Conservation (phyloP, 768 basidiomycete genomes). For the Rhizopogon vesiculosus region DNA sequence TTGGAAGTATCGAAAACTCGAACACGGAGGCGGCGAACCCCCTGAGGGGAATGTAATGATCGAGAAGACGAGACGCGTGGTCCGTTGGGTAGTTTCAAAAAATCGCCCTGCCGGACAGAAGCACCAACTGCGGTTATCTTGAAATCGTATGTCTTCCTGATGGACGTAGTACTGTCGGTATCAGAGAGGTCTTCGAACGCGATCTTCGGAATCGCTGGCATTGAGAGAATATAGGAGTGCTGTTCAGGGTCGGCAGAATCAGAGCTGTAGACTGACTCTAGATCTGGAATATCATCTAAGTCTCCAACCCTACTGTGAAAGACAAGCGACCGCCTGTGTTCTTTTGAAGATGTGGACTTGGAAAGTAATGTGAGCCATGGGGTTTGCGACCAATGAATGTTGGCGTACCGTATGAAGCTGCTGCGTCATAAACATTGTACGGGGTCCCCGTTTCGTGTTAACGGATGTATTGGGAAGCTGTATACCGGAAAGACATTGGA, state of each 20-base stretch:
- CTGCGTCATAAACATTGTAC: neutral
- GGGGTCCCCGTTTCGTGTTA: neutral
- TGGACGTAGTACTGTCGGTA: neutral
- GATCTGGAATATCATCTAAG: slow-evolving; percentile 1
- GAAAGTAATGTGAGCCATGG: neutral
- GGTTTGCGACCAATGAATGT: neutral
- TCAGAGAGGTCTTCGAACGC: slow-evolving; percentile 11
- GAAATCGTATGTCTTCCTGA: slow-evolving; percentile 5
- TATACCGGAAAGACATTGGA: neutral
- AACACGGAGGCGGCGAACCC: neutral
- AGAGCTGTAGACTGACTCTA: slow-evolving; percentile 18
- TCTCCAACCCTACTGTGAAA: neutral
- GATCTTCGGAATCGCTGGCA: slow-evolving; percentile 23
- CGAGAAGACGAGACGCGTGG: neutral
- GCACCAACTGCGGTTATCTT: slow-evolving; percentile 1
- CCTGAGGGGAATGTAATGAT: neutral
- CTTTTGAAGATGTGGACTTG: neutral
- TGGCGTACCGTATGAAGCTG: neutral
- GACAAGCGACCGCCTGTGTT: neutral
- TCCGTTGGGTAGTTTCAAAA: slow-evolving; percentile 1
- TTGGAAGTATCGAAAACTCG: neutral
- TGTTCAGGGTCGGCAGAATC: slow-evolving; percentile 21
- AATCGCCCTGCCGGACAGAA: slow-evolving; percentile 2
- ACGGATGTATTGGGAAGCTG: neutral
- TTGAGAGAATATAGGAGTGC: slow-evolving; percentile 19